These are phyloP conservation scores for Tolypocladium album DNA, from an alignment of 2,329 filamentous ascomycete species.

Conservation along the genomic window DNA sequence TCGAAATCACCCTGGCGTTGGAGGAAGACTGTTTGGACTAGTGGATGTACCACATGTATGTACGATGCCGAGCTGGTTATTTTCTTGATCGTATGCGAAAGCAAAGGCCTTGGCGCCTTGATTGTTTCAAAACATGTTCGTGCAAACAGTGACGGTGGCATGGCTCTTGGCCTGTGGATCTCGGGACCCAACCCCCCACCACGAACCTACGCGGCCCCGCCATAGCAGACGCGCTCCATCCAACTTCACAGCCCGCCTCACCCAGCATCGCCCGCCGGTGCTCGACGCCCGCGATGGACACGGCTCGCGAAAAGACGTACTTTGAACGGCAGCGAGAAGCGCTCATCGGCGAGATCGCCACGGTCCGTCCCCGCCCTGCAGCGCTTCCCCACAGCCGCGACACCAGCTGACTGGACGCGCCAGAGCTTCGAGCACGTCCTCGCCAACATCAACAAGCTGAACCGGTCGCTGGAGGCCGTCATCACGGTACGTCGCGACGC, in stretches of 20 bases:
- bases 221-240: background rate
- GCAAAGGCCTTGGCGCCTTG: background rate
- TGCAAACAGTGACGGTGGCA: background rate
- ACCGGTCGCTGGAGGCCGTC: constrained; percentile 82
- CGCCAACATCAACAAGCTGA: constrained; percentile 91
- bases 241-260: background rate
- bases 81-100: background rate
- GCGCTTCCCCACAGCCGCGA: background rate
- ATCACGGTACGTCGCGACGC: constrained; percentile 54
- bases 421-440: constrained; percentile 80
- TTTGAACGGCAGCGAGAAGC: constrained; percentile 69
- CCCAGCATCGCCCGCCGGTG: constrained; percentile 21
- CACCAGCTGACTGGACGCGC: background rate
- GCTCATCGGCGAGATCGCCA: constrained; percentile 61
- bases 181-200: background rate
- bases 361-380: constrained; percentile 33
- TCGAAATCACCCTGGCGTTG: background rate
- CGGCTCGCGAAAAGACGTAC: constrained; percentile 40
- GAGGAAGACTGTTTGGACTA: background rate
- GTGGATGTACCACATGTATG: background rate
- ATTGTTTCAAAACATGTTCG: background rate
- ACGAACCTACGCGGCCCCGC: background rate
- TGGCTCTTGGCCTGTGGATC: background rate
- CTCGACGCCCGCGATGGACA: constrained; percentile 15
- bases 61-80: background rate